Conservation (phyloP, 306 rosid genomes). For the Nissolia schottii region DNA sequence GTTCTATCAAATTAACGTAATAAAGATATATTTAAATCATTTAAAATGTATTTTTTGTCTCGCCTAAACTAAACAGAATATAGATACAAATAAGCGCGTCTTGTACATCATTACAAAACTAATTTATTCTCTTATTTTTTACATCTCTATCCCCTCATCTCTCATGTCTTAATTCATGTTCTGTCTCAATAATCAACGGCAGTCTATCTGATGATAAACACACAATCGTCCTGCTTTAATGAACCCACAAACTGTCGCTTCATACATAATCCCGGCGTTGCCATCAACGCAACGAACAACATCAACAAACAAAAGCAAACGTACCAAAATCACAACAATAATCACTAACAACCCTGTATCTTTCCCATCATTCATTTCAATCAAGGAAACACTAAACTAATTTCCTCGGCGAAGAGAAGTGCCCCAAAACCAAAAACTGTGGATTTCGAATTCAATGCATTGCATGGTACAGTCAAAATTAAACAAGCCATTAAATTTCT, state of each 20-base stretch:
- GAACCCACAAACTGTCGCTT: slow-evolving; percentile 12
- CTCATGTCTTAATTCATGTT: too few relatives aligned
- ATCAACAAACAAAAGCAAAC: background rate
- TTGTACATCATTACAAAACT: too few relatives aligned
- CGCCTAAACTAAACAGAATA: too few relatives aligned
- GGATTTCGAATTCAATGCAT: slow-evolving; percentile 16
- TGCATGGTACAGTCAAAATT: slow-evolving; percentile 26
- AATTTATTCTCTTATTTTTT: too few relatives aligned
- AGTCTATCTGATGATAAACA: too few relatives aligned
- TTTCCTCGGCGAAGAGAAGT: background rate
- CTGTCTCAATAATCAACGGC: too few relatives aligned
- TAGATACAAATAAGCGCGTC: too few relatives aligned
- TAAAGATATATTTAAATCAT: too few relatives aligned
- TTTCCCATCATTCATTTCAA: slow-evolving; percentile 25
- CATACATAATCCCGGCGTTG: slow-evolving; percentile 3
- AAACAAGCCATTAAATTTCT: slow-evolving; percentile 19
- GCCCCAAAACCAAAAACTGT: slow-evolving; percentile 3
- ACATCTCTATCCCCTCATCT: too few relatives aligned
- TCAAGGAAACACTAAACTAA: background rate
- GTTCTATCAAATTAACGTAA: too few relatives aligned
- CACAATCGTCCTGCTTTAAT: slow-evolving; percentile 12
- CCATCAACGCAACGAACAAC: background rate
- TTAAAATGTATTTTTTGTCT: too few relatives aligned
- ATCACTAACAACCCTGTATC: background rate
- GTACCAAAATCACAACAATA: too few relatives aligned